Percentiles rank a stretch among this genome's conserved stretches.
phyloP scores from a whole-genome alignment of 1,284 basidiomycete genomes.

The Rhizoctonia solani region DNA sequence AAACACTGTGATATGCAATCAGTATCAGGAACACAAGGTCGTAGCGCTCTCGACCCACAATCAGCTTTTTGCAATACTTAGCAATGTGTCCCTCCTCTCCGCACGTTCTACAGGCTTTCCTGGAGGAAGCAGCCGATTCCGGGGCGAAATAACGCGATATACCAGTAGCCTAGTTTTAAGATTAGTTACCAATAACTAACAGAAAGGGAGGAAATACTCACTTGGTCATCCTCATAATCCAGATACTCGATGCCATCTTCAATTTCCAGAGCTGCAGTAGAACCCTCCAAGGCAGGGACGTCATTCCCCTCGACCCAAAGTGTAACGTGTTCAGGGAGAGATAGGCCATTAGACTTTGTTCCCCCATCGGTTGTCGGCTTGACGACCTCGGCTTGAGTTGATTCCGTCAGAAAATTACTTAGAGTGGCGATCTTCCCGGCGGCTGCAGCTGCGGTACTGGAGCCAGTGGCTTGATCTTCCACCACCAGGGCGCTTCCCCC shows the following conservation, averaged over 20 bases:
- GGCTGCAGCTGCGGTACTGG: neutral
- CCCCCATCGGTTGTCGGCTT: neutral
- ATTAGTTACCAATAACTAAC: neutral
- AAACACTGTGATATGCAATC: slow-evolving; percentile 24
- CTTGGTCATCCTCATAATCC: slow-evolving; percentile 26
- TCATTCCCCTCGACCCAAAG: slow-evolving; percentile 19
- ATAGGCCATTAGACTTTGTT: neutral
- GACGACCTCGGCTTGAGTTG: neutral
- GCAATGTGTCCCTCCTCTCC: slow-evolving; percentile 35
- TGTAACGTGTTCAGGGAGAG: slow-evolving; percentile 22
- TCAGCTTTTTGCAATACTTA: slow-evolving; percentile 33
- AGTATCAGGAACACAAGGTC: neutral
- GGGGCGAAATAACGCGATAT: slow-evolving; percentile 15
- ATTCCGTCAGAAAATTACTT: too few species aligned
- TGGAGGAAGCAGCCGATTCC: neutral
- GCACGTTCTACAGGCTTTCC: slow-evolving; percentile 26
- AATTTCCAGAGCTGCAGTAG: neutral
- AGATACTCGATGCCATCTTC: slow-evolving; percentile 23
- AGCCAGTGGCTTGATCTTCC: too few species aligned
- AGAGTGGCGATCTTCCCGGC: neutral
- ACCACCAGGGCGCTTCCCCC: slow-evolving; percentile 9
- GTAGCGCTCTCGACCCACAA: slow-evolving; percentile 13
- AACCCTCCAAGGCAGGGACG: slow-evolving; percentile 4
- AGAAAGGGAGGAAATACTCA: neutral
- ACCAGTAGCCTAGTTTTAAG: slow-evolving; percentile 7